Evolutionary conservation across 768 basidiomycete species (phyloP).

Genomic region (Gloeopeniophorella convolvens): DNA sequence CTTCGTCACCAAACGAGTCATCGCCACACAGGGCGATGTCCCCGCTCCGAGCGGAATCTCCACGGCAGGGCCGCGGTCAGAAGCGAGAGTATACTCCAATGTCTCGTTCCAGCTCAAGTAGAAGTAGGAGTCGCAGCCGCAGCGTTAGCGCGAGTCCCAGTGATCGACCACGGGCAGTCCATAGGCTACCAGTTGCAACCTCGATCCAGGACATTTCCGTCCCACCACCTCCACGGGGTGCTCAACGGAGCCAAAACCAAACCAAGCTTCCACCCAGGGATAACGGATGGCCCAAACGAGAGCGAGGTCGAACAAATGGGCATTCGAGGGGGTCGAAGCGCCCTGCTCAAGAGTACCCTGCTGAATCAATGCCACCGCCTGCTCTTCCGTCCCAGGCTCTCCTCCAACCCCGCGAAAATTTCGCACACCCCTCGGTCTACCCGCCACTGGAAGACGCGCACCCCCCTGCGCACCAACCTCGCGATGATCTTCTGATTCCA

Average conservation of each 20-base stretch:
- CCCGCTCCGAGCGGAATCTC: neutral
- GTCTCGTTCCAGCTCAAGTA: conserved; percentile 48
- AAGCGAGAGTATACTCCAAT: conserved; percentile 45
- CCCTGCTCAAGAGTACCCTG: conserved; percentile 1
- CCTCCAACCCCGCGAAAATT: neutral
- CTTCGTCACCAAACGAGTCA: conserved; percentile 13
- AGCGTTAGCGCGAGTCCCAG: conserved; percentile 39
- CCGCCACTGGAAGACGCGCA: conserved; percentile 1
- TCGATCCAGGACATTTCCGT: conserved; percentile 30
- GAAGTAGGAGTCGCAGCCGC: conserved; percentile 43
- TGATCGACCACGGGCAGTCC: conserved; percentile 47
- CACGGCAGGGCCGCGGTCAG: conserved; percentile 24
- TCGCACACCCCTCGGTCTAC: neutral
- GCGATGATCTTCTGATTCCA: conserved; percentile 7
- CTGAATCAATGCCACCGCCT: conserved; percentile 19
- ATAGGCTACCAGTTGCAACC: conserved; percentile 52
- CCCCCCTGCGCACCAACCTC: neutral
- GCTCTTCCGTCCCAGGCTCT: conserved; percentile 8
- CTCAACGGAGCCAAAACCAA: conserved; percentile 14
- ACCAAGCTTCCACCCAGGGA: conserved; percentile 15
- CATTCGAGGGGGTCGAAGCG: conserved; percentile 6
- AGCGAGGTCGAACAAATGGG: conserved; percentile 16
- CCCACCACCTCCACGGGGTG: conserved; percentile 8
- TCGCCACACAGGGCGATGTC: conserved; percentile 8
- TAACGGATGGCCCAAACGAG: conserved; percentile 22